A percentile compares a stretch with the other conserved stretches of the same genome.
Evolutionary conservation across 202 grass and related monocot species (phyloP).

Genomic region (Schoenoplectus triqueter): DNA sequence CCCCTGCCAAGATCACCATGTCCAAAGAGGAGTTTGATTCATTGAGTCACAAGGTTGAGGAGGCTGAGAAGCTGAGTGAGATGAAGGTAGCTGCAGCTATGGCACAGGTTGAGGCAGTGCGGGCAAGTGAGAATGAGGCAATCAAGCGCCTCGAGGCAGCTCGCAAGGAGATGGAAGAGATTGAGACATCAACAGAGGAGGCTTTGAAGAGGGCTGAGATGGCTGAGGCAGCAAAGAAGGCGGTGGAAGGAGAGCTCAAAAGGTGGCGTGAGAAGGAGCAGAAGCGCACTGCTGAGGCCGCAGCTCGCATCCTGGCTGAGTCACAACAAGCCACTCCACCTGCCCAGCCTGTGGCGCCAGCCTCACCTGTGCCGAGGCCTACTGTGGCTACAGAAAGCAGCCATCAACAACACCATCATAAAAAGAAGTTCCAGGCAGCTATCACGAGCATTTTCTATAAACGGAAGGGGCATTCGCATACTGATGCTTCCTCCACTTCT

Average conservation of each 20-base stretch:
- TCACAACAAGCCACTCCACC: slow-evolving; percentile 47
- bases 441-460: slow-evolving; percentile 78
- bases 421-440: slow-evolving; percentile 69
- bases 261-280: slow-evolving; percentile 88
- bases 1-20: slow-evolving; percentile 71
- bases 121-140: slow-evolving; percentile 87
- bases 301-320: slow-evolving; percentile 51
- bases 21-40: slow-evolving; percentile 94
- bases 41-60: slow-evolving; percentile 76
- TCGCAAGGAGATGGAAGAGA: slow-evolving; percentile 93
- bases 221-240: slow-evolving; percentile 89
- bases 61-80: slow-evolving; percentile 88
- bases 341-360: background rate
- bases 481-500: slow-evolving; percentile 52
- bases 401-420: slow-evolving; percentile 53
- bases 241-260: slow-evolving; percentile 88
- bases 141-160: slow-evolving; percentile 77
- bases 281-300: slow-evolving; percentile 63
- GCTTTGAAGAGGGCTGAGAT: slow-evolving; percentile 86
- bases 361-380: slow-evolving; percentile 47
- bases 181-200: slow-evolving; percentile 83
- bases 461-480: slow-evolving; percentile 62
- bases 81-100: slow-evolving; percentile 94
- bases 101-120: slow-evolving; percentile 87
- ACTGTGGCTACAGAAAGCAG: slow-evolving; percentile 23